Base-by-base conservation (phyloP, 495 filamentous ascomycete species). In the Lepraria neglecta region DNA sequence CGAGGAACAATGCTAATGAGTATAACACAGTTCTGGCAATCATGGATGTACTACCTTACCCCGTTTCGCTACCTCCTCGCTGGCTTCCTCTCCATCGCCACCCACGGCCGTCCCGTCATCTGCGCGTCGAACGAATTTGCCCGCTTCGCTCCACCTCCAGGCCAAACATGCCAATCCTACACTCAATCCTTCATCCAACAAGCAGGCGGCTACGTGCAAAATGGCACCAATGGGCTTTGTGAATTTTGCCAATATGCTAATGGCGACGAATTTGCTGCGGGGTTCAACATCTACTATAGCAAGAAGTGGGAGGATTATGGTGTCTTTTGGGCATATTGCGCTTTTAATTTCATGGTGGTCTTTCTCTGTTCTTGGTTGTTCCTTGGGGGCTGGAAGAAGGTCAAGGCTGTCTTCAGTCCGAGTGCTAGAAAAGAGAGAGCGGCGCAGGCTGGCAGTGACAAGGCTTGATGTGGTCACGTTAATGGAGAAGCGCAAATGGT, bases 11-110 rank as follows among this genome's bases (percentile, higher is more conserved):
- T 21, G 46, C 43, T 58, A 35, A 58, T 35, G 19, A 19, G 12
- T n/a, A 19, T 4, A 4, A 17, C 3, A 6, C 68, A 61, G 4
- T 92, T 91, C 74, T 96, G 89, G 86, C 79, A 84, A 14, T 76
- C 77, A 1, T 92, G 89, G 89, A 76, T 95, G 21, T 91, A 92
- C 72, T 74, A 91, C 63, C 82, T 95, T 3, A 86, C 91, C 65
- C 91, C 91, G 0, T 94, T 95, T 72, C 92, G 87, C 2, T 84
- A 89, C 4, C 79, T 95, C 9, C 87, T 97, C 67, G 77, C 83
- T 48, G 91, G 89, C 10, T 88, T 90, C 71, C 80, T 91, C 4
- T 82, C 85, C 4, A 76, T 81, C 17, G 74, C 80, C 1, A 75
- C 77, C 3, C 84, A 86, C 57, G 72, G 77, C 14, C 69, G 82